Base-by-base conservation (phyloP, 1,284 basidiomycete genomes). In the Trichosporon ovoides region DNA sequence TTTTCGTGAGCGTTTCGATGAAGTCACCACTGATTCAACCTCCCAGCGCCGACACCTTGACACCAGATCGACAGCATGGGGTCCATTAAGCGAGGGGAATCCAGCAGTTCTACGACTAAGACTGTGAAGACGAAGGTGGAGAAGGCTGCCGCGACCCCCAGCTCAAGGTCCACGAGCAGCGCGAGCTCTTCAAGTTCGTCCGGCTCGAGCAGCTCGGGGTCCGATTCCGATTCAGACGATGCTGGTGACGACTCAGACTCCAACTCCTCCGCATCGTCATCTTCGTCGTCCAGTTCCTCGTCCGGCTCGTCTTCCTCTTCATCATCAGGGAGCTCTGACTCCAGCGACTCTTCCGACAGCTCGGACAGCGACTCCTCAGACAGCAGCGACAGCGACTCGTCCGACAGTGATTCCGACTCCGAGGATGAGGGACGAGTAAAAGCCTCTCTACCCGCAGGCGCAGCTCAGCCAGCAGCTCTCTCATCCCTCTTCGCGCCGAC, bases 121-220 rank as follows among this genome's bases (percentile, higher is more conserved):
- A n/a, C n/a, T n/a, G 55, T 22, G 33, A 22, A 53, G 10, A 53
- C 48, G 20, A 54, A 57, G 24, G 36, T 46, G 37, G 53, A 37
- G n/a, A 53, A 38, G 28, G 38, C 46, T 14, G 46, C 33, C 5
- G 55, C 14, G 24, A 16, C 11, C 9, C 11, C 20, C 22, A 24
- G 22, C 50, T 36, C 57, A 5, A 51, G 49, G n/a, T 56, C 58
- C 4, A 56, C 56, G 14, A 53, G 50, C 24, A 34, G 52, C n/a
- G 60, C 62, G 20, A 57, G 46, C 46, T 58, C 57, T 18, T 58
- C 56, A 16, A 49, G 55, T 18, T 58, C 56, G 35, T 38, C 53
- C 38, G 57, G 50, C 38, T 65, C 63, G 9, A 59, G 40, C 53
- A 59, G 61, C n/a, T 57, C 59, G 14, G 62, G 51, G 33, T 58